Evolutionary conservation across 345 rosid species (phyloP).

Genomic region (Sisymbrium altissimum): DNA sequence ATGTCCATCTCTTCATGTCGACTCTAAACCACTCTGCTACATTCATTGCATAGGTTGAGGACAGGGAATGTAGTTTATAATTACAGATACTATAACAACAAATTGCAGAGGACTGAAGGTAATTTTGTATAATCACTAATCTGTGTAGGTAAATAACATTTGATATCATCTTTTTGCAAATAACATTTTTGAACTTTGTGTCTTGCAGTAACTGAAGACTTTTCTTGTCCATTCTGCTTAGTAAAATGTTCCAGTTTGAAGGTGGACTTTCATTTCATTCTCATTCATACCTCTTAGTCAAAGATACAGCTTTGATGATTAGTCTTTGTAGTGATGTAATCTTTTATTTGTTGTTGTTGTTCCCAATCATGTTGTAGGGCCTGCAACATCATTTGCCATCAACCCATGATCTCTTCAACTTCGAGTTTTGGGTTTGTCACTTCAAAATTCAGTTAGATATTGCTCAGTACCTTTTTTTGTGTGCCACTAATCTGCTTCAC

Average conservation of each 20-base stretch:
- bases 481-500: slow-evolving; percentile 25
- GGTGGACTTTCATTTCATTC: slow-evolving; percentile 43
- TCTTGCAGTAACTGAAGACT: slow-evolving; percentile 95
- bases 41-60: slow-evolving; percentile 70
- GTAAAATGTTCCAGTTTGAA: slow-evolving; percentile 92
- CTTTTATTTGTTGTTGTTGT: neutral
- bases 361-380: slow-evolving; percentile 51
- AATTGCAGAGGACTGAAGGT: slow-evolving; percentile 94
- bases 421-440: slow-evolving; percentile 99
- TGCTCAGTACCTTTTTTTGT: slow-evolving; percentile 6
- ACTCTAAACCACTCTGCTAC: slow-evolving; percentile 16
- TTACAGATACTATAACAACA: slow-evolving; percentile 86
- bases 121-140: slow-evolving; percentile 16
- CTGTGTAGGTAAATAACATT: neutral
- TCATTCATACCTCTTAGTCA: slow-evolving; percentile 17
- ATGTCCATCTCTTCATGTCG: neutral
- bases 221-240: slow-evolving; percentile 96
- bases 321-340: slow-evolving; percentile 15
- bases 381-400: slow-evolving; percentile 80
- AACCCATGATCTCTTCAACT: slow-evolving; percentile 87
- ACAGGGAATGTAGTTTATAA: slow-evolving; percentile 92
- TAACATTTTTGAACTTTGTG: slow-evolving; percentile 18
- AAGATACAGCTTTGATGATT: slow-evolving; percentile 26
- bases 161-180: neutral
- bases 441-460: slow-evolving; percentile 41